Base-by-base conservation (phyloP, 2,329 filamentous ascomycete species). In the Scorias spongiosa region DNA sequence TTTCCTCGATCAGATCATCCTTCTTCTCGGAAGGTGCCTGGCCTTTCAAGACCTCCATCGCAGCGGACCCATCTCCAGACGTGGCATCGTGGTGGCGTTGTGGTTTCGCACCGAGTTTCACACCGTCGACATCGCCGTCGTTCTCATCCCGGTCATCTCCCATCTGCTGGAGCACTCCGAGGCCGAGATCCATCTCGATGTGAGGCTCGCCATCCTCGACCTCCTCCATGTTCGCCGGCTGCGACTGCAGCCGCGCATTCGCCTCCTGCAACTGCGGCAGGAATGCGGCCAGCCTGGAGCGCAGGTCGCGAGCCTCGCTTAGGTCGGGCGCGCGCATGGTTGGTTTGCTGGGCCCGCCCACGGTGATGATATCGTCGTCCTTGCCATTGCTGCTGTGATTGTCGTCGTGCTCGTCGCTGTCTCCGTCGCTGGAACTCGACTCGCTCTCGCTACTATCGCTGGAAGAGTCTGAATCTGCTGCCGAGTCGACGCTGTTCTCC, bases 161-260 rank as follows among this genome's bases (percentile, higher is more conserved):
- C 44, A 49, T 50, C 50, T 59, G 51, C 47, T 62, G 57, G 32
- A 62, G 40, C 30, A 62, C 57, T 7, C 59, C 59, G 5, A 62
- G 45, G 2, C 58, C 58, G 8, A 62, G 48, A 39, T 57, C 49
- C 58, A 62, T 61, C 50, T 61, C 59, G 40, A 62, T 61, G 47
- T 61, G 54, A 43, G 51, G 50, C 42, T 57, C 54, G 5, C 47
- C 54, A 1, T 60, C 59, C 28, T 51, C 50, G 10, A 60, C 57
- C 32, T 55, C 50, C 49, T 61, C 58, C 47, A 62, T 54, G 43
- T 45, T 57, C 14, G 48, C 38, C 26, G 42, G 48, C 30, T 47
- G 37, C 29, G 41, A 43, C 26, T 52, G 47, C 14, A 61, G 47
- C 39, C 54, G 42, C n/a, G 42, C 47, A 39, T 62, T 61, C 10